phyloP scores from a whole-genome alignment of 73 alveolate genomes.

The Tetrahymena borealis region DNA sequence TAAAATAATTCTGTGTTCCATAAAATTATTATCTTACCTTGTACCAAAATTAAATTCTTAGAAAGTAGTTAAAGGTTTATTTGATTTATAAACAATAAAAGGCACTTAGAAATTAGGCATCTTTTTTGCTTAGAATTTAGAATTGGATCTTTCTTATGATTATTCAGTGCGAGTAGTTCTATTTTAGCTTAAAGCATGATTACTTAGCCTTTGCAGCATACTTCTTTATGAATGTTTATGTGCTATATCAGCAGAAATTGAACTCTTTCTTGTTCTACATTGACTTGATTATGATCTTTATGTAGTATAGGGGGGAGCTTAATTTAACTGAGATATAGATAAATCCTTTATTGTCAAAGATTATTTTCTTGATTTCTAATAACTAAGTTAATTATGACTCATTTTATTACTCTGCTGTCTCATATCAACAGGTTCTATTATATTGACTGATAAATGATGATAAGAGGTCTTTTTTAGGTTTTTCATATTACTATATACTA shows the following conservation, averaged over 20 bases:
- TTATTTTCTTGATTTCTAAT: background rate
- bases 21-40: background rate
- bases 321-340: background rate
- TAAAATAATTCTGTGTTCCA: too few relatives aligned
- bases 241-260: background rate
- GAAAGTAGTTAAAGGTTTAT: background rate
- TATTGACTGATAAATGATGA: background rate
- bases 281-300: background rate
- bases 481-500: background rate
- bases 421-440: background rate
- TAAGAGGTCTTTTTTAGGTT: background rate
- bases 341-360: background rate
- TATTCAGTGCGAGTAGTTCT: background rate
- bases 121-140: background rate
- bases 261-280: background rate
- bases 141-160: background rate
- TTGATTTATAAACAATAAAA: background rate
- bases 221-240: background rate
- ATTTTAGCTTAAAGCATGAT: background rate
- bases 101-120: background rate
- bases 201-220: background rate
- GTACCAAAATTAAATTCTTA: background rate
- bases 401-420: background rate
- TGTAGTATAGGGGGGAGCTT: background rate
- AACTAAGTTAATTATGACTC: background rate